Evolutionary conservation across 192 early-diverging fungal species (phyloP).

Genomic region (Oehlia diaphana): DNA sequence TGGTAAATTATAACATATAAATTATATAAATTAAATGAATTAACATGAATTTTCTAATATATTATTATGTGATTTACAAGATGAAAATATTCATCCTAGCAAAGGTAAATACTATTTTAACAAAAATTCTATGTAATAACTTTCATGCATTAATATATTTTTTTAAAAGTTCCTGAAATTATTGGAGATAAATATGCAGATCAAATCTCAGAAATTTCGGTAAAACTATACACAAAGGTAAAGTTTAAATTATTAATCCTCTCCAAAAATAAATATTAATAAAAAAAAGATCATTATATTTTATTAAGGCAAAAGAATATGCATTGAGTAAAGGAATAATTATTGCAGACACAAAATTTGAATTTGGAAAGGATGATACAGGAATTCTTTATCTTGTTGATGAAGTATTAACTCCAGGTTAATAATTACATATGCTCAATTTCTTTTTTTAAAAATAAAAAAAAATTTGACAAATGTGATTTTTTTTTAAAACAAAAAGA

Average conservation of each 20-base stretch:
- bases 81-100: conserved; percentile 97
- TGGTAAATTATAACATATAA: conserved; percentile 47
- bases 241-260: conserved; percentile 52
- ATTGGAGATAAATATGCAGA: conserved; percentile 80
- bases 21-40: background rate
- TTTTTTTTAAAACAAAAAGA: conserved; percentile 48
- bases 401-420: conserved; percentile 95
- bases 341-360: conserved; percentile 99
- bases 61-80: conserved; percentile 44
- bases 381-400: conserved; percentile 87
- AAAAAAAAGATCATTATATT: conserved; percentile 88
- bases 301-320: conserved; percentile 82
- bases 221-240: conserved; percentile 85
- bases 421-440: background rate
- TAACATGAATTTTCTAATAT: conserved; percentile 14
- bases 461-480: too few relatives aligned
- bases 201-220: conserved; percentile 70
- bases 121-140: background rate
- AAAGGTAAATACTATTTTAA: conserved; percentile 50
- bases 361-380: conserved; percentile 91
- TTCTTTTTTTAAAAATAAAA: too few relatives aligned
- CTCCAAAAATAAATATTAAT: conserved; percentile 66
- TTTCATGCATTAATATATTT: background rate
- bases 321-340: conserved; percentile 86
- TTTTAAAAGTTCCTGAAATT: conserved; percentile 61